Evolutionary conservation across 2,329 filamentous ascomycete genomes (phyloP).

Genomic region (Septoria petroselini): DNA sequence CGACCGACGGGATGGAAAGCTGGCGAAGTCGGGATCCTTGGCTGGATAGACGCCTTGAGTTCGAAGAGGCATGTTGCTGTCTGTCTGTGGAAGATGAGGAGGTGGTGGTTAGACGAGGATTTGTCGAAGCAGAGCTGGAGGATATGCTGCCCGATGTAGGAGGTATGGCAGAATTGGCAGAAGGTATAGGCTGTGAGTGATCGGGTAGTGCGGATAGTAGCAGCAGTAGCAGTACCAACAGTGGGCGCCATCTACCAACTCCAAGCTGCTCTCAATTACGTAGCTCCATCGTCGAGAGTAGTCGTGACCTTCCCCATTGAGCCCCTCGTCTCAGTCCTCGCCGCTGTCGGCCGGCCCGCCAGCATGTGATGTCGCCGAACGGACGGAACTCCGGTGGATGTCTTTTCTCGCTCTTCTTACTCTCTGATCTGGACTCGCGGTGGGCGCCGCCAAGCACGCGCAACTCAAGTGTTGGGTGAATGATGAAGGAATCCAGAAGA

Average conservation of each 20-base stretch:
- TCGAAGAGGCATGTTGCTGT: conserved; percentile 47
- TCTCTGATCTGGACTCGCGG: too few species aligned
- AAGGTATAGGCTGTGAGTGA: conserved; percentile 1
- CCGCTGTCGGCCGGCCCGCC: conserved; percentile 11
- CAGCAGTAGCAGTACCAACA: background rate
- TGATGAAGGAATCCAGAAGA: too few species aligned
- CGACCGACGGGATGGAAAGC: conserved; percentile 77
- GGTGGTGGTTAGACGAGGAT: too few species aligned
- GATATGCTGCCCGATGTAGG: too few species aligned
- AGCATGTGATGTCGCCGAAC: too few species aligned
- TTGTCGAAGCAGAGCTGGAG: too few species aligned
- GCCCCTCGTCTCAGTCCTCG: conserved; percentile 2
- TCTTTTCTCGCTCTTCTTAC: too few species aligned
- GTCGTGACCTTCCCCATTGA: background rate
- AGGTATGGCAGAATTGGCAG: background rate
- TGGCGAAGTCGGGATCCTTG: conserved; percentile 52
- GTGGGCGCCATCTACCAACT: too few species aligned
- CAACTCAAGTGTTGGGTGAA: too few species aligned
- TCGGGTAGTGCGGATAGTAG: conserved; percentile 13
- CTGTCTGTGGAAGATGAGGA: background rate
- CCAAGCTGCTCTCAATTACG: too few species aligned
- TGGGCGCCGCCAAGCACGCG: too few species aligned
- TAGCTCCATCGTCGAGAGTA: background rate
- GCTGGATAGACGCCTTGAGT: conserved; percentile 51
- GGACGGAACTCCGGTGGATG: too few species aligned